phyloP scores from a whole-genome alignment of 345 rosid genomes.

The Boechera retrofracta region DNA sequence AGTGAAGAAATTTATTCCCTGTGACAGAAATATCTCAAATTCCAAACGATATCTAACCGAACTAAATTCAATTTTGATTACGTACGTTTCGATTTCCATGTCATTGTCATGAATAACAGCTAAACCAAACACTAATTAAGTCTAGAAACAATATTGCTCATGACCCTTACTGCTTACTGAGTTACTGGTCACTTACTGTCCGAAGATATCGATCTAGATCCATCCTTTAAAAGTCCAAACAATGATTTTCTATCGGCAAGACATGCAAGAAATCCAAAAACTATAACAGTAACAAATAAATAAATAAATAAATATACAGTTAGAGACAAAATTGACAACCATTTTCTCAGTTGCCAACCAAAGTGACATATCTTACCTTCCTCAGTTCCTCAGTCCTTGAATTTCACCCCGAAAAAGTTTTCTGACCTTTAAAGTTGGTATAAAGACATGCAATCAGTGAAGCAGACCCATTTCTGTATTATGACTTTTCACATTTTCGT shows the following conservation, averaged over 20 bases:
- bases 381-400: constrained; percentile 34
- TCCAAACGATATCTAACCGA: background rate
- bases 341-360: constrained; percentile 35
- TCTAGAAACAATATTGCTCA: constrained; percentile 15
- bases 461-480: constrained; percentile 22
- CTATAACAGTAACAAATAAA: constrained; percentile 10
- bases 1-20: background rate
- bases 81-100: background rate
- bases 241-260: constrained; percentile 29
- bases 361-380: constrained; percentile 39
- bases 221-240: constrained; percentile 28
- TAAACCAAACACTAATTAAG: constrained; percentile 3
- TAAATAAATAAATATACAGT: constrained; percentile 4
- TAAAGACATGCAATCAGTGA: constrained; percentile 37
- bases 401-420: constrained; percentile 24
- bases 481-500: constrained; percentile 12
- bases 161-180: background rate
- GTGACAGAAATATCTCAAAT: background rate
- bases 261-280: constrained; percentile 36
- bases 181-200: background rate
- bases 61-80: background rate
- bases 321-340: constrained; percentile 31
- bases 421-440: constrained; percentile 39
- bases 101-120: constrained; percentile 25
- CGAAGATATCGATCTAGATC: constrained; percentile 7